These are phyloP conservation scores for Alectoria sarmentosa DNA, from an alignment of 495 filamentous ascomycete species.

Conservation along the genomic window DNA sequence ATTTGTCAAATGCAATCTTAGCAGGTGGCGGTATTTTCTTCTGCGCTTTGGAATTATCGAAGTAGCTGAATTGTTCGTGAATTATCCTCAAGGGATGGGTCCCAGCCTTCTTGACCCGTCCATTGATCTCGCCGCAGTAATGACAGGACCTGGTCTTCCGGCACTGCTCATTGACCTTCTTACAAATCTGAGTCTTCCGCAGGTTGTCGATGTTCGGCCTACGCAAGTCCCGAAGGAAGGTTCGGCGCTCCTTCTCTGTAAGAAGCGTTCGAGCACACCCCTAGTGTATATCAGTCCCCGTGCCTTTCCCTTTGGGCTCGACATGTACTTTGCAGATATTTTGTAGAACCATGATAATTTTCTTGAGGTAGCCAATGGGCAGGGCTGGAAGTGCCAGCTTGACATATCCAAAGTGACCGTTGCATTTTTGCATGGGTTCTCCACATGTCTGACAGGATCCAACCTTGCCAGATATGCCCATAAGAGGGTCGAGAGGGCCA, in stretches of 20 bases:
- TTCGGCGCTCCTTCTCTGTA: constrained; percentile 62
- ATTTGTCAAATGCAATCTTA: constrained; percentile 76
- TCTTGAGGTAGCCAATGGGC: constrained; percentile 91
- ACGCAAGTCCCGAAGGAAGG: constrained; percentile 69
- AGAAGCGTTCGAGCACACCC: constrained; percentile 71
- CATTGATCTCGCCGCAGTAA: constrained; percentile 72
- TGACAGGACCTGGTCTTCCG: constrained; percentile 73
- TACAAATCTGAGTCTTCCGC: constrained; percentile 66
- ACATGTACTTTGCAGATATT: constrained; percentile 74
- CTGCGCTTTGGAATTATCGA: constrained; percentile 74
- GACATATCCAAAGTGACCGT: constrained; percentile 92
- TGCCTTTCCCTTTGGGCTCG: not conserved
- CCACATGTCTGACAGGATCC: constrained; percentile 76
- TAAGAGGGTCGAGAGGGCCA: constrained; percentile 77
- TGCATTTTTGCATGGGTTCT: constrained; percentile 67
- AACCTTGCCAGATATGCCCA: constrained; percentile 81
- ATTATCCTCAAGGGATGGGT: constrained; percentile 74
- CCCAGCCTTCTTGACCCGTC: constrained; percentile 78
- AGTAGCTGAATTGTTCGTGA: constrained; percentile 87
- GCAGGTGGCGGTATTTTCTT: constrained; percentile 73
- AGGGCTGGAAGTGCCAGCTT: constrained; percentile 84
- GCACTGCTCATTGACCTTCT: constrained; percentile 81
- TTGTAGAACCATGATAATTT: constrained; percentile 80
- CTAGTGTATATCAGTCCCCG: constrained; percentile 32
- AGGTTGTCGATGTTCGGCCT: constrained; percentile 81